Base-by-base conservation (phyloP, 2,329 filamentous ascomycete genomes). In the Diaporthe vexans region DNA sequence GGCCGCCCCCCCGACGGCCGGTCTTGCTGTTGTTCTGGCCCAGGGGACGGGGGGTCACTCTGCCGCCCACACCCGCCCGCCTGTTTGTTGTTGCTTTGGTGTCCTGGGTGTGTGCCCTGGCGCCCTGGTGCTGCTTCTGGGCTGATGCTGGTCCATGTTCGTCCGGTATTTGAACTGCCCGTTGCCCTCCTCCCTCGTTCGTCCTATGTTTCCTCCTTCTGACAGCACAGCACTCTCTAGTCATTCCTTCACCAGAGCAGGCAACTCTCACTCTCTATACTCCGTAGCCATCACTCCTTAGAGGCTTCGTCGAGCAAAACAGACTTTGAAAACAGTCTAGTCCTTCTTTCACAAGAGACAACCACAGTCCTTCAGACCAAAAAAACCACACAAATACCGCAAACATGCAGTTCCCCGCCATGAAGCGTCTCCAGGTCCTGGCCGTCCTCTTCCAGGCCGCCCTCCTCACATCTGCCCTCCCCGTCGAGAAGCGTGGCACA, bases 201-300 rank as follows among this genome's bases (percentile, higher is more conserved):
- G 24, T 70, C 37, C 26, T 37, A 58, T 46, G 67, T 58, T 51
- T 35, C 3, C 37, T 35, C 67, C 35, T 54, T 46, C 48, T 54
- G 33, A 54, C 35, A 46, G 52, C 9, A 56, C 48, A 46, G 67
- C 54, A 70, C 67, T 70, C 67, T 70, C 67, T 58, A 19, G 67
- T 57, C 67, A 70, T 58, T 70, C 67, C 21, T 58, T 70, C 67
- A 70, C 54, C 51, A 70, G 67, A 70, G 67, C 67, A 70, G 67
- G 67, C 67, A 70, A 58, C 67, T 70, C 67, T 70, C 63, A 26
- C 63, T 70, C 67, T 48, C 35, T 70, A 26, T 37, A 26, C 67
- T 57, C 54, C 67, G 52, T 70, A 57, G 67, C 54, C 67, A 70
- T 58, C 67, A 70, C 67, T 70, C 67, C 9, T 70, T 70, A 43